Conservation (phyloP, 2,329 filamentous ascomycete genomes). For the Aspergillus awamori region DNA sequence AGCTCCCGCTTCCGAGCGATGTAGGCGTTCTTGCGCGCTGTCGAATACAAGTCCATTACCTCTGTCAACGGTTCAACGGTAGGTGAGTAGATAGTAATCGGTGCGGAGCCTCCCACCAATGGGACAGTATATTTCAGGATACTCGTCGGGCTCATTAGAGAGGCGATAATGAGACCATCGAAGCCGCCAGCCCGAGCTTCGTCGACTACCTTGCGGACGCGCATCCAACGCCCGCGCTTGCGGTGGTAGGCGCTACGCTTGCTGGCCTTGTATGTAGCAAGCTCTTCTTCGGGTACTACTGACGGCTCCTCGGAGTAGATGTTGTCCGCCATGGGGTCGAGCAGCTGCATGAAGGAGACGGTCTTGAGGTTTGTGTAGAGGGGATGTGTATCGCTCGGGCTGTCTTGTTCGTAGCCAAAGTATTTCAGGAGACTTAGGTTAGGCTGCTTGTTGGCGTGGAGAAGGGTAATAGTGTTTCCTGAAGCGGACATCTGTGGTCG, state of each 20-base stretch:
- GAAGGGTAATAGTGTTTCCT: constrained; percentile 59
- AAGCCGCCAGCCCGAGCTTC: constrained; percentile 75
- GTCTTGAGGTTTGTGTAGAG: constrained; percentile 79
- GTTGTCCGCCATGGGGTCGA: constrained; percentile 73
- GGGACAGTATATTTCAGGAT: constrained; percentile 77
- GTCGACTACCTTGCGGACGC: constrained; percentile 72
- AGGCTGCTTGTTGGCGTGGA: constrained; percentile 73
- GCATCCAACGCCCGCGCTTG: constrained; percentile 81
- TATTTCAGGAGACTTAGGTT: constrained; percentile 87
- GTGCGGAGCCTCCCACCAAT: constrained; percentile 78
- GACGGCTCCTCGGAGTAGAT: constrained; percentile 71
- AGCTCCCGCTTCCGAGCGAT: constrained; percentile 41
- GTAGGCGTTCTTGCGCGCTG: constrained; percentile 76
- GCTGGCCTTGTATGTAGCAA: constrained; percentile 75
- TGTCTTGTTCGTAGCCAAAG: constrained; percentile 78
- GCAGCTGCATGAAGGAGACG: constrained; percentile 88
- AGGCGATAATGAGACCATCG: constrained; percentile 80
- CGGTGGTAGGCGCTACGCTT: constrained; percentile 84
- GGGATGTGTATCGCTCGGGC: constrained; percentile 69
- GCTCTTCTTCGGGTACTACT: constrained; percentile 59
- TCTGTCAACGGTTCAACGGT: constrained; percentile 76
- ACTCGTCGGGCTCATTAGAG: constrained; percentile 76
- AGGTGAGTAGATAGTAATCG: constrained; percentile 82
- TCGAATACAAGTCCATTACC: constrained; percentile 82
- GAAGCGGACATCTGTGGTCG: constrained; percentile 46